Conservation (phyloP, 352 stramenopile species). For the Globisporangium uncinulatum region DNA sequence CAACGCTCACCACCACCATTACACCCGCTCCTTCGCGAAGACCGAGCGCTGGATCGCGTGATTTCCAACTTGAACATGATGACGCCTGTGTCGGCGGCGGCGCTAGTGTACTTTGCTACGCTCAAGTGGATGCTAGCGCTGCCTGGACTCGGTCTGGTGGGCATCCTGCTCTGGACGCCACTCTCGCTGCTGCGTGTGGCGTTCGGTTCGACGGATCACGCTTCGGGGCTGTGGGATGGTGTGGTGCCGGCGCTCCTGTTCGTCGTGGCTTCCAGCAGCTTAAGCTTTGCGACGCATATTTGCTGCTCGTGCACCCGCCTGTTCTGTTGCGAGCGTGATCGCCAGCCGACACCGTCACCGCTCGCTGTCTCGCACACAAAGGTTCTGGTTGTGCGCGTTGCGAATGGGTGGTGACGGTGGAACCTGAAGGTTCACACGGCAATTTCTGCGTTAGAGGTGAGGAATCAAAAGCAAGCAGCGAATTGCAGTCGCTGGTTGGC, state of each 20-base stretch:
- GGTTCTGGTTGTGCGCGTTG: background rate
- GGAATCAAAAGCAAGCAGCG: too few relatives aligned
- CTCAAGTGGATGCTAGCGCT: conserved; percentile 17
- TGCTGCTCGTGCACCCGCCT: conserved; percentile 15
- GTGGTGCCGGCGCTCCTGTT: conserved; percentile 11
- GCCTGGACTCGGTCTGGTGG: conserved; percentile 5
- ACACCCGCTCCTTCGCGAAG: conserved; percentile 1
- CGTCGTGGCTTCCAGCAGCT: conserved; percentile 7
- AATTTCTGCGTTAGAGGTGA: too few relatives aligned
- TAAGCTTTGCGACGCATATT: conserved; percentile 11
- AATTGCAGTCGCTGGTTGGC: too few relatives aligned
- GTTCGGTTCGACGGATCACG: too few relatives aligned
- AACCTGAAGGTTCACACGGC: too few relatives aligned
- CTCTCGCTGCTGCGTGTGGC: background rate
- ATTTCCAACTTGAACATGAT: conserved; percentile 7
- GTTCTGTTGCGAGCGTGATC: conserved; percentile 14
- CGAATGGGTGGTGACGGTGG: background rate
- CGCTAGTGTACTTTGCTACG: conserved; percentile 20
- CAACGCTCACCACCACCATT: background rate
- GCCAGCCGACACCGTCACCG: background rate
- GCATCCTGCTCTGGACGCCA: conserved; percentile 5
- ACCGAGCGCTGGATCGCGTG: conserved; percentile 1
- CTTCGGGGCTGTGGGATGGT: background rate
- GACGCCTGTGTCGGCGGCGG: conserved; percentile 10
- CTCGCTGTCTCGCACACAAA: background rate